A percentile compares a stretch with the other conserved stretches of the same genome.
Conservation (phyloP, 108 stramenopile genomes). For the Cyclotella baltica region DNA sequence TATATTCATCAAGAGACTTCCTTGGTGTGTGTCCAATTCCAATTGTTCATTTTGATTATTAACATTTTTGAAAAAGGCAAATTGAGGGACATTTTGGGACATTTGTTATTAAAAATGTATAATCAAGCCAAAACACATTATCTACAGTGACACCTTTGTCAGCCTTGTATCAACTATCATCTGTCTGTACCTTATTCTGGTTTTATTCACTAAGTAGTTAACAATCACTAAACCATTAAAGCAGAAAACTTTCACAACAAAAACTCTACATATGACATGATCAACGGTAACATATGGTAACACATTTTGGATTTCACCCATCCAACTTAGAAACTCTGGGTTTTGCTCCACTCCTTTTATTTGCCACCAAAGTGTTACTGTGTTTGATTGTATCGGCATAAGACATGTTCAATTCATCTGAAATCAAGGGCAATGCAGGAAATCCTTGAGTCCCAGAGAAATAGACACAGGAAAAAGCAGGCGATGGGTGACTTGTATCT, state of each 20-base stretch:
- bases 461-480: conserved; percentile 1
- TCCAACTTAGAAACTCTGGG: background rate
- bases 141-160: no score
- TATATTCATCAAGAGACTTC: no score
- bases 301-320: background rate
- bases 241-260: background rate
- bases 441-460: background rate
- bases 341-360: background rate
- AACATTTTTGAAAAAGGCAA: no score
- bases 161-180: no score
- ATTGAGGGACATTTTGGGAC: no score
- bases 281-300: background rate
- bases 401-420: background rate
- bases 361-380: conserved; percentile 1
- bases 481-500: background rate
- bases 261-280: background rate
- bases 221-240: no score
- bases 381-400: conserved; percentile 6
- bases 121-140: no score
- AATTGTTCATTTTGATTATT: no score
- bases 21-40: no score
- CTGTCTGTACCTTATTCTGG: no score
- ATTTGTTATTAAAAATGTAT: no score
- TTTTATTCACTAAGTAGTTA: no score
- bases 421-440: background rate